A percentile compares a stretch with the other conserved stretches of the same genome.
phyloP scores from a whole-genome alignment of 164 flowering plant genomes.

The Euptelea pleiosperma region DNA sequence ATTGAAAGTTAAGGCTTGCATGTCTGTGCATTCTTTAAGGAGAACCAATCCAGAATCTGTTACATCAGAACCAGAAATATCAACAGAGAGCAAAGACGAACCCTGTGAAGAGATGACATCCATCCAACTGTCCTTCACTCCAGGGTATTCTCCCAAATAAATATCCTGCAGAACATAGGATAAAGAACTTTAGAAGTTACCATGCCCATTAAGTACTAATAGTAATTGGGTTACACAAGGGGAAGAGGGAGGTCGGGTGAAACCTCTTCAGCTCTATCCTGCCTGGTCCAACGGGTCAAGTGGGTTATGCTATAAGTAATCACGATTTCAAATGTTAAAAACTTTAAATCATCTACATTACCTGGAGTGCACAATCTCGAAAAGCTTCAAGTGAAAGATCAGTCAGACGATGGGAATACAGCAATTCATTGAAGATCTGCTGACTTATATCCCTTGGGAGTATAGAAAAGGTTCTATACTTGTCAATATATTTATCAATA shows the following conservation, averaged over 20 bases:
- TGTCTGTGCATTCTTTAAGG: slow-evolving; percentile 60
- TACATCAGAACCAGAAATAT: slow-evolving; percentile 79
- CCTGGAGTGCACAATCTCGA: slow-evolving; percentile 91
- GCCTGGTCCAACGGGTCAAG: no score
- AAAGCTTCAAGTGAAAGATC: slow-evolving; percentile 59
- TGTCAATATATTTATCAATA: slow-evolving; percentile 43
- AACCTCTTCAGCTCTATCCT: no score
- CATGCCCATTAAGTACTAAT: no score
- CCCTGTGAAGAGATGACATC: slow-evolving; percentile 86
- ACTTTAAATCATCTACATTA: slow-evolving; percentile 17
- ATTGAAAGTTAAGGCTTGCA: slow-evolving; percentile 61
- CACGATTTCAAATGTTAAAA: no score
- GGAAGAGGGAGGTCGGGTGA: no score
- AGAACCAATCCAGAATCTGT: slow-evolving; percentile 61
- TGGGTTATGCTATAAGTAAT: no score
- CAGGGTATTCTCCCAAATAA: slow-evolving; percentile 80
- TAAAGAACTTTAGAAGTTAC: neutral
- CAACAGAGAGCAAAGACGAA: slow-evolving; percentile 70
- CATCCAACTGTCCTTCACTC: slow-evolving; percentile 78
- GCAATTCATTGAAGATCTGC: slow-evolving; percentile 78
- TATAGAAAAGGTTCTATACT: slow-evolving; percentile 50
- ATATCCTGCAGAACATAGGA: slow-evolving; percentile 54
- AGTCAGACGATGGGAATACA: slow-evolving; percentile 46
- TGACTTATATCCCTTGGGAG: slow-evolving; percentile 93
- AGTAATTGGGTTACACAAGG: no score